Evolutionary conservation across 768 basidiomycete species (phyloP), one percentile per base, ranked within the genome.

Genomic region (Calocera viscosa): DNA sequence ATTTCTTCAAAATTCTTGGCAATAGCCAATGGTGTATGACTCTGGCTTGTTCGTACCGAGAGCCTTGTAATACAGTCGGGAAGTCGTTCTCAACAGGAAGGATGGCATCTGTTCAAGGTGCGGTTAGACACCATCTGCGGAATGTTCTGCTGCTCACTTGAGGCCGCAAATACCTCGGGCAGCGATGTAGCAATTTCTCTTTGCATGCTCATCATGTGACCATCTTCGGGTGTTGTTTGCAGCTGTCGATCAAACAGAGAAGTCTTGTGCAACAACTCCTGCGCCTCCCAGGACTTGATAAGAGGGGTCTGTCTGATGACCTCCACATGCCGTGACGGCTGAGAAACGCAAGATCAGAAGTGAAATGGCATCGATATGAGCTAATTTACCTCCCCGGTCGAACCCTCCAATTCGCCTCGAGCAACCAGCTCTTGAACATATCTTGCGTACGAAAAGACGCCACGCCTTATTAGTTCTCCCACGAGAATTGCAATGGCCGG

Each of bases 401-500:
- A 17, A 75, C 74, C 69, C 73, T 85, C 87, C 0, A 75, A 71
- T 73, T 91, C 90, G 10, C 88, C 86, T 19, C 91, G 82, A 2
- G 89, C 89, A 66, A 93, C 84, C n/a, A 92, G 79, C 43, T 89
- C 83, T 71, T 90, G 88, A 40, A 91, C 82, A 71, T 91, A 92
- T 43, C 79, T 80, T 16, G 83, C 79, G 70, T 89, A 91, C 8
- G 86, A 87, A 73, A 91, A 91, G 22, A 90, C 73, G 16, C 82
- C 84, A n/a, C 78, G 76, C 72, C 85, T 84, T 14, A 89, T 82
- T 1, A 93, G 80, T 72, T 88, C 85, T 2, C 86, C 89, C 66
- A 85, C 90, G 7, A 92, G 76, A 17, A 86, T 76, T 11, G 89
- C 81, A 30, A 90, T 81, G n/a, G 82, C 75, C 33, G 80, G 77